These are phyloP conservation scores for Didymosphaeria variabile DNA, from an alignment of 2,329 filamentous ascomycete species.

Conservation along the genomic window DNA sequence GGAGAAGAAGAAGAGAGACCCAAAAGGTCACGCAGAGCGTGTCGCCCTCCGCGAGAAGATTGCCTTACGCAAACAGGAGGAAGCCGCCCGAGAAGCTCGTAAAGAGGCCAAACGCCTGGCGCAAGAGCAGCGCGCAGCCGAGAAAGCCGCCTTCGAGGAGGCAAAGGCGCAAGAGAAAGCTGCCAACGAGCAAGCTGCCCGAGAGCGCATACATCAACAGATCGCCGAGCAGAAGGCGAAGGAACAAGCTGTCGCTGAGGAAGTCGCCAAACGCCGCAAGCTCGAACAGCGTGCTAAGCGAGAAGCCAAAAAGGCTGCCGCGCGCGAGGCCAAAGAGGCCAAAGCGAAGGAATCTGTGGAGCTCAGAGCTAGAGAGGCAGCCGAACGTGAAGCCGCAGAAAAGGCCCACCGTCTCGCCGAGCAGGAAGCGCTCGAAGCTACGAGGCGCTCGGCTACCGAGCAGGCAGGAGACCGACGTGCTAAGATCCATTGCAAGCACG, in stretches of 20 bases:
- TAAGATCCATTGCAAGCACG: no score
- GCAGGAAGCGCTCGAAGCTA: background rate
- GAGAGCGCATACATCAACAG: background rate
- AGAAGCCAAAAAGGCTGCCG: background rate
- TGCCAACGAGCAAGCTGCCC: background rate
- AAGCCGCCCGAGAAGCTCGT: background rate
- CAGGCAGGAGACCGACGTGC: background rate
- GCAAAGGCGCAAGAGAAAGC: conserved; percentile 5
- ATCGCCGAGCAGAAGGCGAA: conserved; percentile 1
- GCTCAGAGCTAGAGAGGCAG: background rate
- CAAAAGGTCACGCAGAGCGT: background rate
- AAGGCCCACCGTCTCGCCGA: background rate
- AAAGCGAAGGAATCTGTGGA: background rate
- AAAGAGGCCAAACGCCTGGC: background rate
- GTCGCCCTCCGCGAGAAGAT: background rate
- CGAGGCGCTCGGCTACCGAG: background rate
- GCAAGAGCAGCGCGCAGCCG: background rate
- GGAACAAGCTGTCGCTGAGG: background rate
- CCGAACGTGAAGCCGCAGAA: background rate
- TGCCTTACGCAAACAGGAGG: conserved; percentile 3
- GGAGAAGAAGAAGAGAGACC: background rate
- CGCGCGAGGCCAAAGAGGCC: background rate
- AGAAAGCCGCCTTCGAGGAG: background rate
- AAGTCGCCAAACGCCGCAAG: background rate
- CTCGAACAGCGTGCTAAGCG: background rate